Evolutionary conservation across 176 grass and related monocot species (phyloP), one percentile per base, ranked within the genome.

Genomic region (Carex scoparia): DNA sequence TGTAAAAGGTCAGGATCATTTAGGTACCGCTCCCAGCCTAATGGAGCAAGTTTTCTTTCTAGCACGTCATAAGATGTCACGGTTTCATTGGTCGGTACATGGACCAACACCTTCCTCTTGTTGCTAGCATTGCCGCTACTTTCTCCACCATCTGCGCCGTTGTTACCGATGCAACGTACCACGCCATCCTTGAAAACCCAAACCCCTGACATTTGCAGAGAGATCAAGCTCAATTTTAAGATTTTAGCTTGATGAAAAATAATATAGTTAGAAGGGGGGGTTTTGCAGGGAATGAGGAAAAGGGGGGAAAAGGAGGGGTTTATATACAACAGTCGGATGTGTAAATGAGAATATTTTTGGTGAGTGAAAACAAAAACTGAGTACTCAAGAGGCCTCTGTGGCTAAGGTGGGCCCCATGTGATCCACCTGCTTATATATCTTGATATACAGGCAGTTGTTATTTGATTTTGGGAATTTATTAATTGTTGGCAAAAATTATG

Each of bases 111-210:
- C 84, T 93, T 96, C 4, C 62, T 74, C 69, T 64, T 72, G 67
- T 84, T 72, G 13, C 40, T 55, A 28, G 69, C 76, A 64, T 10
- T 79, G 4, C 79, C 81, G 1, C 32, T 48, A 51, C 67, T 33
- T 12, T 73, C 59, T 4, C 62, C 54, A 10, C 35, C 84, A n/a
- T 35, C 7, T 49, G 63, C 37, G 33, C 63, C 46, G 37, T 81
- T 85, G 84, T 84, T 91, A 81, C 90, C 93, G 2, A 88, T 84
- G 12, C 88, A 84, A 57, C 93, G 85, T 8, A 90, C 87, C 35
- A 95, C 86, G 3, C 93, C 93, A 70, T 91, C 89, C 87, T 91
- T 86, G 37, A 95, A 95, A 42, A 95, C 88, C 93, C 93, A 95
- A 69, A 95, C 93, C 3, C 91, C 93, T 5, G 93, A 86, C 93